Evolutionary conservation across 2,329 filamentous ascomycete genomes (phyloP), one percentile per base, ranked within the genome.

Genomic region (Penicillium sclerotiorum): DNA sequence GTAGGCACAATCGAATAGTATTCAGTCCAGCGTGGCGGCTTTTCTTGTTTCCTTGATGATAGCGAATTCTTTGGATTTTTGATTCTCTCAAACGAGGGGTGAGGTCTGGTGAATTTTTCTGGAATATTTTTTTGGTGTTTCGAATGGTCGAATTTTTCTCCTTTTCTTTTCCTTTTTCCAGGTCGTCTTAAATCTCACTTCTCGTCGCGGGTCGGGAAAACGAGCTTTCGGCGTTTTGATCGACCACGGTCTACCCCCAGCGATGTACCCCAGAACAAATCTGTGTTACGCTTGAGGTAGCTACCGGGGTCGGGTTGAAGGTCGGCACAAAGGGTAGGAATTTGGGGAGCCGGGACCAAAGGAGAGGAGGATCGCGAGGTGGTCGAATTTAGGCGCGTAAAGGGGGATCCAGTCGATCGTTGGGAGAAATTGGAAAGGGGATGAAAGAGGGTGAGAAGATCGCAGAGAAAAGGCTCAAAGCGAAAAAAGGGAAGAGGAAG

Each of bases 251-350:
- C 66, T 68, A 68, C 66, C 66, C 66, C 66, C 65, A 68, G 66
- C 66, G 66, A 68, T 62, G 56, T 58, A 67, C 65, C 58, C 61
- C 66, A 68, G 66, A 68, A 61, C 47, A 60, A 56, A 68, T 68
- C 66, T 68, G 65, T 63, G 64, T 66, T 65, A 61, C 64, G 64
- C 65, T 66, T 63, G 65, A 68, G 66, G 66, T 68, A 68, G 66
- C 63, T 64, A 62, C 60, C 61, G 59, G 56, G 57, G 43, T 39
- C 33, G 22, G n/a, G 17, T 15, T 52, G 49, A 51, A 40, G 46
- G 39, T 53, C 35, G 47, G 44, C 56, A 50, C 32, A 53, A 46
- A 36, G 25, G 17, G 41, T 44, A 35, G 32, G 21, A 18, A 25
- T 15, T 32, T 21, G 32, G 9, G 35, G 27, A 39, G 44, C 20